Evolutionary conservation across 2,329 filamentous ascomycete species (phyloP).

Genomic region (Immersiporthe knoxdaviesiana): DNA sequence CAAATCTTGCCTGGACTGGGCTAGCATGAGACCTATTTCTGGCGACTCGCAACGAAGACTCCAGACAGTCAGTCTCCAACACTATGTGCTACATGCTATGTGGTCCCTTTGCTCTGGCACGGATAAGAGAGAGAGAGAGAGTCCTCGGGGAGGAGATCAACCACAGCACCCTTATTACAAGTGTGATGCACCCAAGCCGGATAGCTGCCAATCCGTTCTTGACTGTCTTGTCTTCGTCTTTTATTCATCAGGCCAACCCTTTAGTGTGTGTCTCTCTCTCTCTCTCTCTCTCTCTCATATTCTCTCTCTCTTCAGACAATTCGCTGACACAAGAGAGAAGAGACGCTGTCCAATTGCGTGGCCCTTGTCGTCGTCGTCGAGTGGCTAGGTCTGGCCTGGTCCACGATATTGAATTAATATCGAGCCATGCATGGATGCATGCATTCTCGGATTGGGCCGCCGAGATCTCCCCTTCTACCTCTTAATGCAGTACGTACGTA

Average conservation of each 20-base stretch:
- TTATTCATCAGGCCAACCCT: neutral
- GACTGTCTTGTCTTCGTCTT: neutral
- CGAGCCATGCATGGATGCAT: neutral
- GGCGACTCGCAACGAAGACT: neutral
- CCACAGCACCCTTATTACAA: neutral
- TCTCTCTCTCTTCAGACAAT: too few species aligned
- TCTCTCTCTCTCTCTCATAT: too few species aligned
- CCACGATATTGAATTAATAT: neutral
- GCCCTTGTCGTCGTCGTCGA: neutral
- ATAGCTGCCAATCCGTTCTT: constrained; percentile 1
- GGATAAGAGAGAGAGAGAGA: too few species aligned
- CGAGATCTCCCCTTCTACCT: neutral
- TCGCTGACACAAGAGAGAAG: neutral
- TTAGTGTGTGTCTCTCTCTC: too few species aligned
- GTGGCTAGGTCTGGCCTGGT: neutral
- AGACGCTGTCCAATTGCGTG: neutral
- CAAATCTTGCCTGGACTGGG: neutral
- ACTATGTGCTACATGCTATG: neutral
- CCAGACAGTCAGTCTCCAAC: constrained; percentile 9
- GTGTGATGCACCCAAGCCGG: neutral
- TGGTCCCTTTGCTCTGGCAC: too few species aligned
- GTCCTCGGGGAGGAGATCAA: neutral
- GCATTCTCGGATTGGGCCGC: neutral
- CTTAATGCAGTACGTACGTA: neutral
- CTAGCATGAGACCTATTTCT: constrained; percentile 9